A percentile compares a stretch with the other conserved stretches of the same genome.
Evolutionary conservation across 306 rosid species (phyloP).

Genomic region (Albizia julibrissin): DNA sequence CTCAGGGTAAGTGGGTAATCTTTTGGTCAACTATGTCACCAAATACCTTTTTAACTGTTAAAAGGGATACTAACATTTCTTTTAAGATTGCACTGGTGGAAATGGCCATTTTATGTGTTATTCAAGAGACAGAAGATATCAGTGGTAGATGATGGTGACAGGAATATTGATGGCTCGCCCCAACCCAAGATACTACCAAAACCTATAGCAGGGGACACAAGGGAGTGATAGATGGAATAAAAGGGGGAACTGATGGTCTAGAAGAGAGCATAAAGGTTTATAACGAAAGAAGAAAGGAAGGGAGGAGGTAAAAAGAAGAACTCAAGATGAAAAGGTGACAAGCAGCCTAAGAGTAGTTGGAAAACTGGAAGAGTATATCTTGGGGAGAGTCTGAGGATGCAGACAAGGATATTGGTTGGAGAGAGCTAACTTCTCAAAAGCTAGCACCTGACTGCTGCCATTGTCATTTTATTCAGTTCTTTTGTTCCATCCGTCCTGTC

Average conservation of each 20-base stretch:
- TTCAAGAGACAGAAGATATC: slow-evolving; percentile 28
- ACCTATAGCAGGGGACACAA: background rate
- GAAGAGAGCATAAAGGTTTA: background rate
- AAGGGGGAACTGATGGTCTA: background rate
- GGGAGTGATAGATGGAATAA: background rate
- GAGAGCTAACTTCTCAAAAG: background rate
- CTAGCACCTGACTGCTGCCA: background rate
- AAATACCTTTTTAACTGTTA: slow-evolving; percentile 23
- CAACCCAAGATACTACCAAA: background rate
- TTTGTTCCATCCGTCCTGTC: background rate
- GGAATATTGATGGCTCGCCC: background rate
- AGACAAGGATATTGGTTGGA: background rate
- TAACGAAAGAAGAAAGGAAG: background rate
- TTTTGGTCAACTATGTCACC: slow-evolving; percentile 24
- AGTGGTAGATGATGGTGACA: slow-evolving; percentile 15
- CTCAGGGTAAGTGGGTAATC: slow-evolving; percentile 14
- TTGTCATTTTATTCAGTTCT: background rate
- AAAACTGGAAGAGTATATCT: background rate
- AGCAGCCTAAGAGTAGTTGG: background rate
- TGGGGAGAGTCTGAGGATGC: background rate
- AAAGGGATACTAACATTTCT: slow-evolving; percentile 13
- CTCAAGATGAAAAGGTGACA: background rate
- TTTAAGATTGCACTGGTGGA: background rate
- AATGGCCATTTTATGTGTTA: slow-evolving; percentile 19
- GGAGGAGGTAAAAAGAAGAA: background rate